Base-by-base conservation (phyloP, 129 eudicot species). In the Solidago caesia region DNA sequence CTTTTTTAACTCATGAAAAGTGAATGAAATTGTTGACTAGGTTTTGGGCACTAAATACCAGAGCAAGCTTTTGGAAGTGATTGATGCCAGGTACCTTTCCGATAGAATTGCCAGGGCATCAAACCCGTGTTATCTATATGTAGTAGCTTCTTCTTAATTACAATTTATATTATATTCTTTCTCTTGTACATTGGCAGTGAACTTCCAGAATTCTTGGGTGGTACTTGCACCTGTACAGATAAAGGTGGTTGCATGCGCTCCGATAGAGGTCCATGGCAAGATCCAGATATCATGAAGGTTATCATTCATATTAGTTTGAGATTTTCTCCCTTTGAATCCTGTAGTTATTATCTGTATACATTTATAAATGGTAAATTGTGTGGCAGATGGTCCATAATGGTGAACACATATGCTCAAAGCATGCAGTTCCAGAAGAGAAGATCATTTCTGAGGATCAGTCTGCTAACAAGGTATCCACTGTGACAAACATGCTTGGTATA, bases 231-330 rank as follows among this genome's bases (percentile, higher is more conserved):
- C 64, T 90, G 98, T 68, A 82, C 80, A 25, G 88, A 88, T 68
- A 87, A 87, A 77, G 98, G 98, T 48, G 97, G 98, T 21, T 94
- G 98, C 71, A 85, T 90, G 89, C 82, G 76, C 75, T 88, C 97
- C 8, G 98, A 94, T 72, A 94, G 82, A 80, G 98, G 98, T 67
- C 97, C 98, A 64, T 94, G 98, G 98, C 90, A 88, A 76, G 98
- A 94, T 75, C 84, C 87, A 33, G 98, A 90, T 8, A 94, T 90
- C 39, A 90, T 94, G 87, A 88, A 90, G 97, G 98, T 91, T 33
- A 68, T 10, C 39, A 13, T 57, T 21, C 12, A 53, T 16, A 51
- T 52, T 78, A 16, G 0, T 11, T 69, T 48, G 4, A 49, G 15
- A 42, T 14, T 75, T 58, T 49, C 5, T 71, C 52, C 7, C 43